Conservation (phyloP, 495 filamentous ascomycete species). For the Sphaerosporella brunnea region DNA sequence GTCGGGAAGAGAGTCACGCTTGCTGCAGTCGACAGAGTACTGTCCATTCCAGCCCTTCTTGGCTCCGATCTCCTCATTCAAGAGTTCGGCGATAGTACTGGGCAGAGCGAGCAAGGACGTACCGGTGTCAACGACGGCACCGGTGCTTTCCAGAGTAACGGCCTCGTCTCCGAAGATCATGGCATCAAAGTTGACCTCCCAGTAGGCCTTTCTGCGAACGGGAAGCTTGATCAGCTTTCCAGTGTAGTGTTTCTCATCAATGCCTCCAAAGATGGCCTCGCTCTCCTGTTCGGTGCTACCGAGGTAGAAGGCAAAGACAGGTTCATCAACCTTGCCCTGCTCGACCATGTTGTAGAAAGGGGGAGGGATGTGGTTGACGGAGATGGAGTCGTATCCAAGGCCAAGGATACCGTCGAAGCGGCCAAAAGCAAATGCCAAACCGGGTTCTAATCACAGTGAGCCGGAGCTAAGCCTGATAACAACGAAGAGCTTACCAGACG, state of each 20-base stretch:
- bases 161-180: constrained; percentile 69
- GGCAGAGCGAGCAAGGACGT: constrained; percentile 85
- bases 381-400: constrained; percentile 85
- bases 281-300: constrained; percentile 59
- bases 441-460: constrained; percentile 47
- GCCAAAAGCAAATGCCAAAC: constrained; percentile 94
- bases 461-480: not conserved
- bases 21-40: constrained; percentile 78
- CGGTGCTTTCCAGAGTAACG: constrained; percentile 80
- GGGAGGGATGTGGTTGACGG: constrained; percentile 83
- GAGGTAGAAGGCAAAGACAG: constrained; percentile 94
- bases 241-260: constrained; percentile 69
- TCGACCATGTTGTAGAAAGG: constrained; percentile 93
- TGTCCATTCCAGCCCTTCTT: constrained; percentile 94
- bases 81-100: constrained; percentile 77
- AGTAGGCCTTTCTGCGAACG: constrained; percentile 95
- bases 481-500: constrained; percentile 27
- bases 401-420: constrained; percentile 96
- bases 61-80: constrained; percentile 95
- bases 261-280: constrained; percentile 80
- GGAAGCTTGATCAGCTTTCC: constrained; percentile 87
- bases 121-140: constrained; percentile 94
- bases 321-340: constrained; percentile 74
- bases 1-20: constrained; percentile 66
- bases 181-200: constrained; percentile 91